These are phyloP conservation scores for Arthromyces matolae DNA, from an alignment of 768 basidiomycete species.

Conservation along the genomic window DNA sequence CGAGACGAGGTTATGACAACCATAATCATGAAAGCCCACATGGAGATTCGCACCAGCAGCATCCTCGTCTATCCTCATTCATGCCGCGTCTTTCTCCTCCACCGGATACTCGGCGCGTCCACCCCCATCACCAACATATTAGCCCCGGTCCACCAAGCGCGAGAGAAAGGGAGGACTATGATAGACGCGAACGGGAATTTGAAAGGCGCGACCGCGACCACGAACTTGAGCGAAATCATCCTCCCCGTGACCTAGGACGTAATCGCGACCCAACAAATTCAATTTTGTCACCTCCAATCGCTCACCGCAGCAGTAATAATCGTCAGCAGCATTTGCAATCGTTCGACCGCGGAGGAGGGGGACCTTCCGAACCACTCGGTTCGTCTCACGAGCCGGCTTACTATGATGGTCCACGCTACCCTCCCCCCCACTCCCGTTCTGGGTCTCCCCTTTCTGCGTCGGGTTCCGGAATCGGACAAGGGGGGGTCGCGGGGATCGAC, in stretches of 20 bases:
- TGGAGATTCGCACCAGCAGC: conserved; percentile 28
- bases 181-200: conserved; percentile 44
- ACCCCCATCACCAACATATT: conserved; percentile 65
- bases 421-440: conserved; percentile 46
- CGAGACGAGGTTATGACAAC: conserved; percentile 47
- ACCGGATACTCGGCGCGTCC: conserved; percentile 40
- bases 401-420: conserved; percentile 28
- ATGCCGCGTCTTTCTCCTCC: conserved; percentile 32
- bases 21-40: conserved; percentile 33
- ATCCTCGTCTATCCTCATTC: conserved; percentile 27
- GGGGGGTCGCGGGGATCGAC: too few species aligned
- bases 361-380: conserved; percentile 30
- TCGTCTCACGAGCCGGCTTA: conserved; percentile 33
- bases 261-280: conserved; percentile 21
- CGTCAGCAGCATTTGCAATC: too few species aligned
- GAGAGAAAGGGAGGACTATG: conserved; percentile 50
- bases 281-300: conserved; percentile 41
- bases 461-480: conserved; percentile 37
- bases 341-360: conserved; percentile 25
- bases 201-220: conserved; percentile 39
- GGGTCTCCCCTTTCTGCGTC: conserved; percentile 58
- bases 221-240: conserved; percentile 24
- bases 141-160: conserved; percentile 59
- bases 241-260: conserved; percentile 27
- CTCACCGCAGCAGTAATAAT: conserved; percentile 33